Conservation (phyloP, 352 stramenopile genomes). For the Peronosclerospora sorghi region DNA sequence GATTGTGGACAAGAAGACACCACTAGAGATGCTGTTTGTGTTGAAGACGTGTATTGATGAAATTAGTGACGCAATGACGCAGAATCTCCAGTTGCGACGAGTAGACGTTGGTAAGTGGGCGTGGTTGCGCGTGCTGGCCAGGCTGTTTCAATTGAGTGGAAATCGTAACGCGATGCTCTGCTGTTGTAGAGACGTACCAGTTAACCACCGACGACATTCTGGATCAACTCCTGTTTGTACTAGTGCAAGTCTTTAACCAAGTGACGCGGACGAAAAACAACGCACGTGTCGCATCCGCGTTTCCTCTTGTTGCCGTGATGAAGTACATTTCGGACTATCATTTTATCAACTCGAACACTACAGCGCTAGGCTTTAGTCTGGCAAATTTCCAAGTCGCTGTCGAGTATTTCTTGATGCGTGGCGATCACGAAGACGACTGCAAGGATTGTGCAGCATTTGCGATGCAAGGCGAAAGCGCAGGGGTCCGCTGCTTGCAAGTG, state of each 20-base stretch:
- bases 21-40: conserved; percentile 62
- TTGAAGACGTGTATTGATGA: conserved; percentile 56
- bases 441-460: conserved; percentile 11
- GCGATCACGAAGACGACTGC: conserved; percentile 15
- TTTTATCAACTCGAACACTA: conserved; percentile 79
- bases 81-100: conserved; percentile 39
- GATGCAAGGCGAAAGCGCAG: conserved; percentile 6
- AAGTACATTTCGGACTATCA: conserved; percentile 67
- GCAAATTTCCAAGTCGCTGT: conserved; percentile 74
- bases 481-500: conserved; percentile 8
- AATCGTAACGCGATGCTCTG: neutral
- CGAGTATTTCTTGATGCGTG: conserved; percentile 62
- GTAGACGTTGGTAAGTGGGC: conserved; percentile 33
- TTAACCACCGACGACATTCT: conserved; percentile 77
- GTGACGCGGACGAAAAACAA: conserved; percentile 1
- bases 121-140: neutral
- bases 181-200: conserved; percentile 29
- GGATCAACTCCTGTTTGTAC: conserved; percentile 58
- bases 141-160: neutral
- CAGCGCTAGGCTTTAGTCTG: conserved; percentile 63
- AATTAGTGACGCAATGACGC: conserved; percentile 43
- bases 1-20: conserved; percentile 39
- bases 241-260: conserved; percentile 43
- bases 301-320: conserved; percentile 47
- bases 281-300: conserved; percentile 10